phyloP scores from a whole-genome alignment of 768 basidiomycete species.

The Termitomyces bulborhizus region DNA sequence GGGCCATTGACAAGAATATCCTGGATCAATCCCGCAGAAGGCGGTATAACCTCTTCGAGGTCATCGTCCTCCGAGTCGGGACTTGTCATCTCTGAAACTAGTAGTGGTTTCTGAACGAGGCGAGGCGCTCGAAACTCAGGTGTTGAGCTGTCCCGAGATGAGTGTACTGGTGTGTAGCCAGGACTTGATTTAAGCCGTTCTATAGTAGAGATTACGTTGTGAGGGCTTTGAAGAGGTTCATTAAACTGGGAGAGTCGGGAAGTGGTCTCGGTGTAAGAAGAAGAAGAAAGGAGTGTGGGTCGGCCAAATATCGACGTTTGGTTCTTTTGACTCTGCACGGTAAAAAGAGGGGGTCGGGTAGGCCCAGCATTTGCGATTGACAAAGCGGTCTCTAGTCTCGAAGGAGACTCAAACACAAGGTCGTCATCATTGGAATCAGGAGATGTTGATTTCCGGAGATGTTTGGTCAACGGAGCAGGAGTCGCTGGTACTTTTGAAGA shows the following conservation, averaged over 20 bases:
- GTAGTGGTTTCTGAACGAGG: neutral
- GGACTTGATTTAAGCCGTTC: neutral
- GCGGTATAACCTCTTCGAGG: conserved; percentile 31
- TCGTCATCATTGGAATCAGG: conserved; percentile 13
- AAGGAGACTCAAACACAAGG: conserved; percentile 21
- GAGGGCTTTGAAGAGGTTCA: neutral
- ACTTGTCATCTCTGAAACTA: neutral
- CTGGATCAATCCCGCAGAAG: neutral
- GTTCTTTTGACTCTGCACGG: neutral
- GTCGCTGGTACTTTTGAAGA: conserved; percentile 5
- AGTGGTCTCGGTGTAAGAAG: conserved; percentile 5
- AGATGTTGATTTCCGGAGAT: neutral
- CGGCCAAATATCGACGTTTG: conserved; percentile 22
- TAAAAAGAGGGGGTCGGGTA: conserved; percentile 15
- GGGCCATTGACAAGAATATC: neutral
- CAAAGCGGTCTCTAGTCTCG: conserved; percentile 59
- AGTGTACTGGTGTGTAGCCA: neutral
- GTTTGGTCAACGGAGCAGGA: neutral
- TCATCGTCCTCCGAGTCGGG: conserved; percentile 26
- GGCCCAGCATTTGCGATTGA: conserved; percentile 59
- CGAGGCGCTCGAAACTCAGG: neutral
- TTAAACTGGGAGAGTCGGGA: neutral
- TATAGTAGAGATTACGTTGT: neutral
- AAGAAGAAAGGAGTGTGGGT: conserved; percentile 21
- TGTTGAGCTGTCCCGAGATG: neutral